Base-by-base conservation (phyloP, 2,329 filamentous ascomycete genomes). In the Penicillium janthinellum region DNA sequence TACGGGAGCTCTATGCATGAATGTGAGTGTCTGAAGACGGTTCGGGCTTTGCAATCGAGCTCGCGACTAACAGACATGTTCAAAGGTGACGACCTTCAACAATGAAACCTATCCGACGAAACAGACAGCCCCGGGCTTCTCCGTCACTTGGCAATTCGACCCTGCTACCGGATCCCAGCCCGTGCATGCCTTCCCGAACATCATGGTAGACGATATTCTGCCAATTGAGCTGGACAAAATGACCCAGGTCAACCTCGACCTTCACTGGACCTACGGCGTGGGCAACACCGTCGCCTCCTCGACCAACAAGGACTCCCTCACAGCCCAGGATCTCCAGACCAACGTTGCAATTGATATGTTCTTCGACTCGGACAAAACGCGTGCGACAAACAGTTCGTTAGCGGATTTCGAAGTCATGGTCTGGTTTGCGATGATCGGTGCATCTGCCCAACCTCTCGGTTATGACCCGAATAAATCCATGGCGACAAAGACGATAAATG, bases 311-410 rank as follows among this genome's bases (percentile, higher is more conserved):
- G 38, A 70, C 0, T 67, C 70, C 0, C 70, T 84, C 12, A 67
- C 61, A 2, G 60, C 70, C 0, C 70, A 72, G n/a, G 61, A 68
- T 0, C 71, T 84, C 59, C 83, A 84, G 64, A 74, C 82, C 70
- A 86, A 86, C 75, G 83, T 86, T 37, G 83, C 83, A 38, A 75
- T 86, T 61, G 84, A 86, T 74, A 83, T 86, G 79, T 86, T 86
- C 71, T 71, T 86, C 56, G 83, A 85, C 63, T 68, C 65, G 28
- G 77, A 83, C 67, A 68, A 77, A 56, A 66, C 62, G 0, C 77
- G 70, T 0, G 73, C 84, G 0, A 59, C 70, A 45, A 70, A 80
- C 69, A 81, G 77, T 44, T 69, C 69, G 2, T 22, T 64, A 6
- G 73, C 77, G 35, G 65, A 67, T 20, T 82, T 79, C 72, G 84